Base-by-base conservation (phyloP, 2,329 filamentous ascomycete genomes). In the Dendrostoma leiphaemia region DNA sequence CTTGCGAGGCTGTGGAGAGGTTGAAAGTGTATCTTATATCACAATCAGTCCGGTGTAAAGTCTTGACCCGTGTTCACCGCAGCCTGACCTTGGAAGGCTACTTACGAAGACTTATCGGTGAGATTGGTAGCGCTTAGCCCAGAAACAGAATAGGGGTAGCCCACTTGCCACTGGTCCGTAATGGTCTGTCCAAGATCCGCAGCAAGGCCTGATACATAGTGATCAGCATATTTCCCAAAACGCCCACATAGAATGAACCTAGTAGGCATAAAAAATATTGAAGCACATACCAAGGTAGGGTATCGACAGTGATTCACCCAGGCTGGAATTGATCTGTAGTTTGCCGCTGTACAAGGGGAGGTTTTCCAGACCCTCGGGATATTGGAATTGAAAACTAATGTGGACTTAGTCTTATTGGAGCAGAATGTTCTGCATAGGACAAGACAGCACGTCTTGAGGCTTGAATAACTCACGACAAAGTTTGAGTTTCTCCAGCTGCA, bases 341-440 rank as follows among this genome's bases (percentile, higher is more conserved):
- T 69, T 68, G 17, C 68, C 68, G 46, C 65, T 66, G 49, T 71
- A 71, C 3, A 69, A 60, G 3, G 67, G 68, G n/a, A 71, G 50
- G 35, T 61, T 66, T 12, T 66, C 63, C 5, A 68, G 58, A 7
- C 63, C 59, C 21, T 38, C 28, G 4, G 65, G 66, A n/a, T 29
- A 31, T 6, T 47, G 52, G 31, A 64, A 63, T 4, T 59, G 57
- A 41, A 64, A 64, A 8, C 61, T 64, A 7, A 9, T 7, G 9
- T 17, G 10, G 23, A n/a, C 9, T 49, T 19, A 49, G 47, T 13
- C n/a, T n/a, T n/a, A n/a, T n/a, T n/a, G n/a, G n/a, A n/a, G n/a
- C n/a, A n/a, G n/a, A n/a, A n/a, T n/a, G n/a, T n/a, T n/a, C 6
- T 4, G 9, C n/a, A 12, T 32, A 15, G 10, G 9, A 6, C 6